Evolutionary conservation across 2,329 filamentous ascomycete genomes (phyloP).

Genomic region (Trichoderma polysporum): DNA sequence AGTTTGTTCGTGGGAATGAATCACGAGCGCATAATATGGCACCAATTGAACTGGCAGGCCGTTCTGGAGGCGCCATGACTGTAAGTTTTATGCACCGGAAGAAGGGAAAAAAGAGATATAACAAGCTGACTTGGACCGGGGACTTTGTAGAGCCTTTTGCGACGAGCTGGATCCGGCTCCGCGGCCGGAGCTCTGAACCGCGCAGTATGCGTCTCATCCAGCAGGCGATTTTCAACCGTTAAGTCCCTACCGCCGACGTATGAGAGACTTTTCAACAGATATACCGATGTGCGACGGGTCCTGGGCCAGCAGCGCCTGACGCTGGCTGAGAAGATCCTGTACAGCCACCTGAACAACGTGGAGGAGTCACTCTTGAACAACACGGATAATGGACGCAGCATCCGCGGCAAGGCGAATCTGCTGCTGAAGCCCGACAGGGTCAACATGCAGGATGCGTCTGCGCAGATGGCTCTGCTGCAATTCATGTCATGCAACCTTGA

Average conservation of each 20-base stretch:
- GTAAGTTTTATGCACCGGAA: slow-evolving; percentile 33
- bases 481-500: slow-evolving; percentile 97
- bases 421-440: slow-evolving; percentile 97
- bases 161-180: slow-evolving; percentile 36
- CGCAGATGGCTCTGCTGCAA: slow-evolving; percentile 96
- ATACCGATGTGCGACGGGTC: slow-evolving; percentile 71
- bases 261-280: slow-evolving; percentile 73
- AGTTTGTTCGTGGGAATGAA: slow-evolving; percentile 25
- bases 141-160: slow-evolving; percentile 38
- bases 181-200: slow-evolving; percentile 18
- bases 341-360: slow-evolving; percentile 86
- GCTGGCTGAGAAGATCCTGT: slow-evolving; percentile 96
- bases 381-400: slow-evolving; percentile 78
- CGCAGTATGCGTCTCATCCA: slow-evolving; percentile 27
- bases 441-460: slow-evolving; percentile 98
- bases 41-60: slow-evolving; percentile 51
- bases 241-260: slow-evolving; percentile 67
- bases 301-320: slow-evolving; percentile 70
- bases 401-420: slow-evolving; percentile 86
- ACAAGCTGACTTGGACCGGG: background rate
- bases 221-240: slow-evolving; percentile 40
- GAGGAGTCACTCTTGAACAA: slow-evolving; percentile 83
- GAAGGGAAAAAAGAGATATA: background rate
- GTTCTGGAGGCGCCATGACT: slow-evolving; percentile 49
- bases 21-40: slow-evolving; percentile 41